phyloP scores from a whole-genome alignment of 768 basidiomycete genomes.

The Tubosaeta sp. region DNA sequence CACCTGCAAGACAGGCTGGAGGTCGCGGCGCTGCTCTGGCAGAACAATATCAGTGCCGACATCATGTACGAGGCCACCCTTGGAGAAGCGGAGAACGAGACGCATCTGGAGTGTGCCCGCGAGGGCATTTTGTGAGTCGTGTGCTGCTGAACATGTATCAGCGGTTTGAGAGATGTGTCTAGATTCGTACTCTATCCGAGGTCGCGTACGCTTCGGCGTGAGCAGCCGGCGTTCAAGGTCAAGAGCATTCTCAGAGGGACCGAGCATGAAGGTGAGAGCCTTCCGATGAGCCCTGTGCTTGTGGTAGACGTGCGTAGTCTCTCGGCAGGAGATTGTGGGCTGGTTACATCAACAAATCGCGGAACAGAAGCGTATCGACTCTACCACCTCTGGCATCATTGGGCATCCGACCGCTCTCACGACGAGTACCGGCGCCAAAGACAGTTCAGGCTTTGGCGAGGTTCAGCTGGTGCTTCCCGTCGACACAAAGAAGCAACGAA shows the following conservation, averaged over 20 bases:
- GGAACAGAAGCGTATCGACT: conserved; percentile 74
- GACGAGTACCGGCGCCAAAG: conserved; percentile 31
- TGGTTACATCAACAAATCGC: conserved; percentile 76
- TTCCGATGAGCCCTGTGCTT: not conserved
- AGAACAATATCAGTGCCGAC: conserved; percentile 78
- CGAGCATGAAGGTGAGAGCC: conserved; percentile 61
- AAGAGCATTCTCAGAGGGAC: conserved; percentile 79
- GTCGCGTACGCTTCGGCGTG: conserved; percentile 52
- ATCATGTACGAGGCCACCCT: conserved; percentile 81
- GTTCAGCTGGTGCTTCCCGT: conserved; percentile 64
- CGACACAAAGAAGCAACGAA: conserved; percentile 72
- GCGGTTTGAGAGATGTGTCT: conserved; percentile 39
- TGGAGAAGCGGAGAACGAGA: conserved; percentile 58
- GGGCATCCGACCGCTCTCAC: conserved; percentile 38
- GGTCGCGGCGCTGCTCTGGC: conserved; percentile 73
- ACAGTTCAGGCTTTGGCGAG: conserved; percentile 35
- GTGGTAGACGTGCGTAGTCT: conserved; percentile 36
- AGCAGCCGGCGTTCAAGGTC: conserved; percentile 71
- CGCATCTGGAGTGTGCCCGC: conserved; percentile 64
- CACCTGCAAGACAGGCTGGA: conserved; percentile 75
- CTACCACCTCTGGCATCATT: conserved; percentile 55
- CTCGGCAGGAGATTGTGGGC: conserved; percentile 64
- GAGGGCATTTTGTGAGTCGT: conserved; percentile 77
- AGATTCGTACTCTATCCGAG: conserved; percentile 52
- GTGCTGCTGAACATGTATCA: not conserved